These are phyloP conservation scores for Anastatica hierochuntica DNA, from an alignment of 345 rosid genomes.

Conservation along the genomic window DNA sequence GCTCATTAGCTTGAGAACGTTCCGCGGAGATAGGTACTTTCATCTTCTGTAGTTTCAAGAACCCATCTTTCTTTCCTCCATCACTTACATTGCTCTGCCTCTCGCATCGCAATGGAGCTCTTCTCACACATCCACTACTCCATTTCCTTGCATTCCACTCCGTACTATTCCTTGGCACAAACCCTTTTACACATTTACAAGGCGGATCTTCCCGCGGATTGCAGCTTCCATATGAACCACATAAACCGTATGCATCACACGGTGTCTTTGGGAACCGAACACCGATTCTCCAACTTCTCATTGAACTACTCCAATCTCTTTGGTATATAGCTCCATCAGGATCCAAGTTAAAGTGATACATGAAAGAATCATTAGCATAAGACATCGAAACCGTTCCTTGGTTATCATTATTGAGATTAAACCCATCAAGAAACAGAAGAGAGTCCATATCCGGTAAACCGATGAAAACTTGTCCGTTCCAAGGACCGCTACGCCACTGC, in stretches of 20 bases:
- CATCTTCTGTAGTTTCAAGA: conserved; percentile 28
- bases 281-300: conserved; percentile 2
- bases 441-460: conserved; percentile 29
- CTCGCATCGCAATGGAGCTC: conserved; percentile 25
- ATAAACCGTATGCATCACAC: conserved; percentile 39
- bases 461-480: conserved; percentile 41
- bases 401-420: conserved; percentile 9
- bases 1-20: conserved; percentile 2
- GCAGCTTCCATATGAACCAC: conserved; percentile 46
- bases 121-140: conserved; percentile 42
- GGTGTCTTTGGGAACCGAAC: background rate
- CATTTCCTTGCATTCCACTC: conserved; percentile 38
- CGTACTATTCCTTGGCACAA: conserved; percentile 27
- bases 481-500: conserved; percentile 47
- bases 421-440: conserved; percentile 24
- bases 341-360: conserved; percentile 12
- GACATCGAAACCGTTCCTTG: conserved; percentile 18
- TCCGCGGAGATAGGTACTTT: conserved; percentile 36
- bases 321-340: conserved; percentile 26
- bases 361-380: background rate
- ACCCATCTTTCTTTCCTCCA: conserved; percentile 31
- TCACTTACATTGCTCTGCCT: conserved; percentile 12
- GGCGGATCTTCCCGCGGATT: conserved; percentile 9
- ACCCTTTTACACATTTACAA: conserved; percentile 50
- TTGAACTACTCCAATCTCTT: conserved; percentile 9